These are phyloP conservation scores for Hirsutella thompsonii DNA, from an alignment of 2,329 filamentous ascomycete species.

Conservation along the genomic window DNA sequence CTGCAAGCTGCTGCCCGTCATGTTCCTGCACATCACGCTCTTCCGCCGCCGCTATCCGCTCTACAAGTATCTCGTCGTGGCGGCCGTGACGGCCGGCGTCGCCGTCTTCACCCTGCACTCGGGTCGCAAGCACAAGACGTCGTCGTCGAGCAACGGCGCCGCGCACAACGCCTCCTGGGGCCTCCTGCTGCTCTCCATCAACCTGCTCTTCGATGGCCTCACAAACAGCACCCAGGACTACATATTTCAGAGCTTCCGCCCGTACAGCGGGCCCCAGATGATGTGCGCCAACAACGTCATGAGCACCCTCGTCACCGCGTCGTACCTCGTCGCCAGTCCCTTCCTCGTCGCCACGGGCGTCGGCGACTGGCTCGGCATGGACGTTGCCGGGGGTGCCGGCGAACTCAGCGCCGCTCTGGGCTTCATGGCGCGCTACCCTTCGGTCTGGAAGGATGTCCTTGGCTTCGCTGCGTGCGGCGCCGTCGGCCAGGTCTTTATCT, in stretches of 20 bases:
- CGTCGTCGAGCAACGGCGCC: slow-evolving; percentile 13
- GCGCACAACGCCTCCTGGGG: slow-evolving; percentile 59
- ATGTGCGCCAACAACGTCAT: slow-evolving; percentile 97
- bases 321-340: slow-evolving; percentile 67
- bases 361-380: slow-evolving; percentile 54
- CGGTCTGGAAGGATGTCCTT: slow-evolving; percentile 76
- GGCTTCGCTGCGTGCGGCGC: slow-evolving; percentile 85
- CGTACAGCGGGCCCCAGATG: slow-evolving; percentile 91
- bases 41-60: slow-evolving; percentile 83
- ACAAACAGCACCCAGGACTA: slow-evolving; percentile 96
- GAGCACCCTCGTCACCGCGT: slow-evolving; percentile 61
- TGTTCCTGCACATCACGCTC: slow-evolving; percentile 88
- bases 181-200: slow-evolving; percentile 70
- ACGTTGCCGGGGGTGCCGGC: slow-evolving; percentile 50
- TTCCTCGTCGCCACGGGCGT: slow-evolving; percentile 58
- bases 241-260: slow-evolving; percentile 69
- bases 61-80: slow-evolving; percentile 92
- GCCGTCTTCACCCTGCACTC: slow-evolving; percentile 89
- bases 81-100: slow-evolving; percentile 81
- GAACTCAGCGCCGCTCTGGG: slow-evolving; percentile 69
- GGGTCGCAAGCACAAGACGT: slow-evolving; percentile 39
- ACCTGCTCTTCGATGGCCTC: slow-evolving; percentile 87
- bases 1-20: slow-evolving; percentile 97
- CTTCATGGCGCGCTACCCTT: slow-evolving; percentile 70
- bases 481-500: slow-evolving; percentile 93